Conservation (phyloP, 2,329 filamentous ascomycete genomes). For the Fonsecaea multimorphosa region DNA sequence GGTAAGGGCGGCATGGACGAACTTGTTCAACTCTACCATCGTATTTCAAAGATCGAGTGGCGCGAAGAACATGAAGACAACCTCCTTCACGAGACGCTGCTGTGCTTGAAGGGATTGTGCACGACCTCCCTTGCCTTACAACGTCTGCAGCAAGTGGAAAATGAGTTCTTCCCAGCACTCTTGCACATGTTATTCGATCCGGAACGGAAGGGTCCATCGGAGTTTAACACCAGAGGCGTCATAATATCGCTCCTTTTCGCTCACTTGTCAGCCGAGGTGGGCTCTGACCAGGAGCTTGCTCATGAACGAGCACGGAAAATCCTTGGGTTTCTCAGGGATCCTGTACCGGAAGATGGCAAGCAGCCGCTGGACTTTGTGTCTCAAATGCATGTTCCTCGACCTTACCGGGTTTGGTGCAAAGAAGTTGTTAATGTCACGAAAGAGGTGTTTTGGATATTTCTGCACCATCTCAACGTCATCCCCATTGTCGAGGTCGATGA, state of each 20-base stretch:
- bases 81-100: constrained; percentile 85
- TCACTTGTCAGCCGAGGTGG: constrained; percentile 68
- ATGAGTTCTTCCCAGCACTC: constrained; percentile 81
- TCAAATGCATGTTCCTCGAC: constrained; percentile 83
- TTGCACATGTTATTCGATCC: constrained; percentile 91
- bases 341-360: constrained; percentile 74
- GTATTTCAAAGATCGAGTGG: constrained; percentile 97
- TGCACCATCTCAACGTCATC: constrained; percentile 90
- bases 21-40: constrained; percentile 81
- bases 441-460: constrained; percentile 99
- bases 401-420: constrained; percentile 92
- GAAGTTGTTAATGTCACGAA: constrained; percentile 93
- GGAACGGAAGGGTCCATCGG: constrained; percentile 96
- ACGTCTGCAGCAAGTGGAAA: constrained; percentile 79
- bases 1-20: constrained; percentile 89
- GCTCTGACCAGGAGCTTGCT: constrained; percentile 66
- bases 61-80: constrained; percentile 96
- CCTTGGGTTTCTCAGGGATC: constrained; percentile 79
- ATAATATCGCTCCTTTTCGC: constrained; percentile 88
- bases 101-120: constrained; percentile 92
- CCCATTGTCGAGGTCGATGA: constrained; percentile 53
- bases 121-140: constrained; percentile 86
- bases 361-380: constrained; percentile 84
- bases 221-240: constrained; percentile 91
- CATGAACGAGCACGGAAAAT: constrained; percentile 73